A percentile compares a stretch with the other conserved stretches of the same genome.
Conservation (phyloP, 495 filamentous ascomycete species). For the Neurospora terricola region DNA sequence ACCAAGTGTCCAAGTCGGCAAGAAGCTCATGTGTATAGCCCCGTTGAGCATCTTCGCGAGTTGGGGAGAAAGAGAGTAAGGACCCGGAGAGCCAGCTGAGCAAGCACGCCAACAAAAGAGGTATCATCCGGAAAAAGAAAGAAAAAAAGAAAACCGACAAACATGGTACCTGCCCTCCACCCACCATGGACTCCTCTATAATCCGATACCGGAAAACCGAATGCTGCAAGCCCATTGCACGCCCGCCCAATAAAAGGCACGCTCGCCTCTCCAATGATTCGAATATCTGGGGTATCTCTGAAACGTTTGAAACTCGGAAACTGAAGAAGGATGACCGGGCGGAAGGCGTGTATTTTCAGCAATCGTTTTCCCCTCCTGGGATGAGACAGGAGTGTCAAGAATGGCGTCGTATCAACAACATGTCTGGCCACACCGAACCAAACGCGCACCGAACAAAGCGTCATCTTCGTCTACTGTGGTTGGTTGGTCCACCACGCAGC, state of each 20-base stretch:
- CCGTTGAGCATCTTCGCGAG: not conserved
- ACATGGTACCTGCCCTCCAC: not conserved
- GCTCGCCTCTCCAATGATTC: slow-evolving; percentile 14
- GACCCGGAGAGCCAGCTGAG: not conserved
- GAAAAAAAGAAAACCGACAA: not conserved
- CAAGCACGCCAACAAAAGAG: slow-evolving; percentile 6
- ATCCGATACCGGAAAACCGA: slow-evolving; percentile 4
- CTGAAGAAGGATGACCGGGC: slow-evolving; percentile 7
- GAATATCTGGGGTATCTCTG: slow-evolving; percentile 12
- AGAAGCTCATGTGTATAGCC: not conserved
- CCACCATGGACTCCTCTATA: slow-evolving; percentile 23
- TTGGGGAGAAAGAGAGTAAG: not conserved
- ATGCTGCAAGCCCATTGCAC: slow-evolving; percentile 10
- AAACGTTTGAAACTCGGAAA: slow-evolving; percentile 13
- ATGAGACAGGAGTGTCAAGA: not conserved
- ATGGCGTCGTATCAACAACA: not conserved
- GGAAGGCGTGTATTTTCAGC: not conserved
- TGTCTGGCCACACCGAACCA: not conserved
- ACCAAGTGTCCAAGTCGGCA: not conserved
- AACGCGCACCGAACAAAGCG: not conserved
- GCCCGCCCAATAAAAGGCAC: slow-evolving; percentile 12
- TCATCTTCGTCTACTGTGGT: slow-evolving; percentile 25
- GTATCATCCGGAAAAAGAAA: slow-evolving; percentile 9
- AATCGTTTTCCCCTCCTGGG: not conserved
- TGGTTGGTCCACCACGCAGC: slow-evolving; percentile 38